Percentiles rank a stretch among this genome's conserved stretches.
phyloP scores from a whole-genome alignment of 805 yeast genomes.

The Zygoascus ofunaensis region DNA sequence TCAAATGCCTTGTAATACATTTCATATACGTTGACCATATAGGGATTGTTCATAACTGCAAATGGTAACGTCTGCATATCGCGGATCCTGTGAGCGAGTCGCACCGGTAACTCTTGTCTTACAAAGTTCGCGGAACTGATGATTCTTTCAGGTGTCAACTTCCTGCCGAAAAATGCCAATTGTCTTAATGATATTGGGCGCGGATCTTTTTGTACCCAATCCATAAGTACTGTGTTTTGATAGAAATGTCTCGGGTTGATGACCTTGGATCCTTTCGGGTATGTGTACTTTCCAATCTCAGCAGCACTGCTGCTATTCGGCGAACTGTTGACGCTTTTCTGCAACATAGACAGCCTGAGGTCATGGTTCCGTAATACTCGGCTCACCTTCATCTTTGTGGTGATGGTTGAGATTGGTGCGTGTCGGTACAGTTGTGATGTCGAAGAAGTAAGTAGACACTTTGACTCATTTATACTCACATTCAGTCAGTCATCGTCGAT shows the following conservation, averaged over 20 bases:
- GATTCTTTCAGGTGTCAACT: constrained; percentile 65
- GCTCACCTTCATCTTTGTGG: background rate
- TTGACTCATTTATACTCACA: too few species aligned
- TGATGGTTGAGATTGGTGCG: too few species aligned
- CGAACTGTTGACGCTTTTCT: constrained; percentile 1
- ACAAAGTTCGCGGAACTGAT: constrained; percentile 83
- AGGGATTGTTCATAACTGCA: constrained; percentile 75
- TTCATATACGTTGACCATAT: constrained; percentile 80
- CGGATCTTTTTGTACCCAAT: constrained; percentile 57
- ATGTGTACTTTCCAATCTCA: constrained; percentile 18
- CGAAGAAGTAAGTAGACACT: too few species aligned
- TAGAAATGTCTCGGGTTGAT: constrained; percentile 71
- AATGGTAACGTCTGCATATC: constrained; percentile 79
- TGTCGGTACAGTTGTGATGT: too few species aligned
- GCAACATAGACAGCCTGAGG: constrained; percentile 7
- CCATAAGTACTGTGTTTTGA: constrained; percentile 61
- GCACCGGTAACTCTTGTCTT: constrained; percentile 69
- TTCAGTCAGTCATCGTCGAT: too few species aligned
- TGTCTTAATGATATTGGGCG: constrained; percentile 89
- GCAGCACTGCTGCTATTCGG: constrained; percentile 9
- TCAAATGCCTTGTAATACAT: constrained; percentile 83
- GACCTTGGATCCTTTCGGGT: constrained; percentile 33
- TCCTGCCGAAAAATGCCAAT: constrained; percentile 80
- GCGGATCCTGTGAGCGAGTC: constrained; percentile 71
- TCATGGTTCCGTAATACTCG: constrained; percentile 1